Evolutionary conservation across 2,329 filamentous ascomycete species (phyloP).

Genomic region (Phaeophleospora eucalypticola): DNA sequence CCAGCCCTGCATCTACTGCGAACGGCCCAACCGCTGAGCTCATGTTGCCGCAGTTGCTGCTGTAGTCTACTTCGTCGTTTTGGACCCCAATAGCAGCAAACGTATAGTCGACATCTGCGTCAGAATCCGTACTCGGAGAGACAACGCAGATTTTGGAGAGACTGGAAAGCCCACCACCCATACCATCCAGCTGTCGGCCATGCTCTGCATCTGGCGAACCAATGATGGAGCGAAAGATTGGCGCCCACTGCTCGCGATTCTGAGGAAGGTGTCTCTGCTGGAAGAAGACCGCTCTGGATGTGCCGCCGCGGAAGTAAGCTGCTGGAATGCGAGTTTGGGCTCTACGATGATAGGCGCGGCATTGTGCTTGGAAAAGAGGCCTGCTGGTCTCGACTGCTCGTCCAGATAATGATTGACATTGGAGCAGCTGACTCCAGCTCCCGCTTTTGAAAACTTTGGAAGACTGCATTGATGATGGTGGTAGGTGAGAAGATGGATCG

Average conservation of each 20-base stretch:
- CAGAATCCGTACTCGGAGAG: background rate
- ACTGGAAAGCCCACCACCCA: background rate
- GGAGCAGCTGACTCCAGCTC: too few relatives aligned
- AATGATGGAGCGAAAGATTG: background rate
- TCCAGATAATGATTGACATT: too few relatives aligned
- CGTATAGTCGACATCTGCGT: conserved; percentile 1
- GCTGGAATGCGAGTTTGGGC: too few relatives aligned
- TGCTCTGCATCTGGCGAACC: background rate
- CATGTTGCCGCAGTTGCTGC: background rate
- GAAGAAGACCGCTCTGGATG: too few relatives aligned
- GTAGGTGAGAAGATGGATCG: too few relatives aligned
- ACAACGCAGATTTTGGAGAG: background rate
- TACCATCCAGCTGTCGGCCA: background rate
- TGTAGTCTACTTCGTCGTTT: background rate
- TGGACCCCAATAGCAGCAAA: background rate
- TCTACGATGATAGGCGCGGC: too few relatives aligned
- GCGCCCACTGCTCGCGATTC: background rate
- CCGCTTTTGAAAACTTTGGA: too few relatives aligned
- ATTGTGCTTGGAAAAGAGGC: too few relatives aligned
- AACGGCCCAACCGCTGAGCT: background rate
- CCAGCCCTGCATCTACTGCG: background rate
- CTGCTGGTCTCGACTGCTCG: too few relatives aligned
- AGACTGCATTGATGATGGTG: too few relatives aligned
- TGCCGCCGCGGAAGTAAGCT: too few relatives aligned
- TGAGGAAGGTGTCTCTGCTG: background rate